Percentiles rank a stretch among this genome's conserved stretches.
phyloP scores from a whole-genome alignment of 129 eudicot genomes.

The Flaveria brownii region DNA sequence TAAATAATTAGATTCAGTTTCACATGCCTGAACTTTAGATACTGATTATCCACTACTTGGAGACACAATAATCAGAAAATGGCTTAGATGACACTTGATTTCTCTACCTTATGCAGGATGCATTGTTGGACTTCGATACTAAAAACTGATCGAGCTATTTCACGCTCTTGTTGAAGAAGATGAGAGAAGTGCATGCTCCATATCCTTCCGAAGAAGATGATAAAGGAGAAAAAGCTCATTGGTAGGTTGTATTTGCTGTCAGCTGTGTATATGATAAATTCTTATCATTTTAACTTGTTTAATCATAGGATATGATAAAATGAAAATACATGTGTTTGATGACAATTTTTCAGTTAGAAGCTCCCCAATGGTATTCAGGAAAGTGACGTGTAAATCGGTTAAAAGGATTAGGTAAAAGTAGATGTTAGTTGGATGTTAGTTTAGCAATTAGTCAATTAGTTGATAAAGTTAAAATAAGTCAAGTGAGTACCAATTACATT shows the following conservation, averaged over 20 bases:
- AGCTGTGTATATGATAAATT: background rate
- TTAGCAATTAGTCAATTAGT: too few relatives aligned
- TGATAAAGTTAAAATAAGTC: too few relatives aligned
- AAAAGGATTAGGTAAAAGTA: too few relatives aligned
- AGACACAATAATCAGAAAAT: background rate
- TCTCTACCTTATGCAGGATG: constrained; percentile 51
- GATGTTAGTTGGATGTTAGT: too few relatives aligned
- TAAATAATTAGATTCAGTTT: background rate
- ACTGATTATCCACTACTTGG: background rate
- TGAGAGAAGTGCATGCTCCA: constrained; percentile 27
- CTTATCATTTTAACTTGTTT: background rate
- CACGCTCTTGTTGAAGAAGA: constrained; percentile 84
- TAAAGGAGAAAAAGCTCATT: constrained; percentile 66
- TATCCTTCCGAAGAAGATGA: constrained; percentile 28
- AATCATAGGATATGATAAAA: constrained; percentile 9
- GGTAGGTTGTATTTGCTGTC: constrained; percentile 46
- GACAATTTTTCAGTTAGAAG: constrained; percentile 44
- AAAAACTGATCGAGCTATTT: constrained; percentile 86
- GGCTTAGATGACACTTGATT: background rate
- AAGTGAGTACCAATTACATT: too few relatives aligned
- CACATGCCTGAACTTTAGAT: background rate
- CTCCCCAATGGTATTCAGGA: constrained; percentile 79
- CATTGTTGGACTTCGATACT: constrained; percentile 56
- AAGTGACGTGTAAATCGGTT: background rate
- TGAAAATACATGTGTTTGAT: constrained; percentile 30